Evolutionary conservation across 257 asterid species (phyloP), one percentile per base, ranked within the genome.

Genomic region (Salvia hispanica): DNA sequence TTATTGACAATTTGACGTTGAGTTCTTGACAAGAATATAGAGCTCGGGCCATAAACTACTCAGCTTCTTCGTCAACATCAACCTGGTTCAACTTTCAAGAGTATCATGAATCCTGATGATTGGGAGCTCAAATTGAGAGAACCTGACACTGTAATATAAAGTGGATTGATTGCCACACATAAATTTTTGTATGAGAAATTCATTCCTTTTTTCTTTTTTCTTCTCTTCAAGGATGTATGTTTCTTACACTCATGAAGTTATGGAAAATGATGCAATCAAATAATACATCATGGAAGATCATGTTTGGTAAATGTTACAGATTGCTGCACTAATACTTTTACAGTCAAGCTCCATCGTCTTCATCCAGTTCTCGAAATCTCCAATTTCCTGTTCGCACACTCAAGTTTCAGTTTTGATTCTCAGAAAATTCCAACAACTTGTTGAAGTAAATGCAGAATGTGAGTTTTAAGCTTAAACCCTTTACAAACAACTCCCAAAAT

Each of bases 291-390:
- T 48, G 18, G 33, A 31, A 57, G 57, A 57, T 82, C 76, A 80
- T 62, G 83, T 48, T 77, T 87, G 90, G 78, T 91, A 95, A 72
- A 94, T 91, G 85, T 88, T 94, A 71, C 82, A 62, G 72, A 94
- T 85, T 53, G 99, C 99, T 72, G 96, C 86, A 79, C 72, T 83
- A 37, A 94, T 79, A 80, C 97, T 88, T 83, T 79, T 87, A 76
- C 96, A 94, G 66, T 94, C 96, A 12, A 94, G 88, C 82, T 94
- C 97, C 96, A 91, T 89, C 2, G 97, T 91, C 96, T 94, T 94
- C 99, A 94, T 94, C 99, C 99, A 94, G 83, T 94, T 94, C 85
- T 94, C 97, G 58, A 91, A 94, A 62, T 88, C 99, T 58, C 99
- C 99, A 44, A 94, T 94, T 82, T 94, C 99, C 98, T 92, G 86